Evolutionary conservation across 331 rosid genomes (phyloP), one percentile per base, ranked within the genome.

Genomic region (Ulmus americana): DNA sequence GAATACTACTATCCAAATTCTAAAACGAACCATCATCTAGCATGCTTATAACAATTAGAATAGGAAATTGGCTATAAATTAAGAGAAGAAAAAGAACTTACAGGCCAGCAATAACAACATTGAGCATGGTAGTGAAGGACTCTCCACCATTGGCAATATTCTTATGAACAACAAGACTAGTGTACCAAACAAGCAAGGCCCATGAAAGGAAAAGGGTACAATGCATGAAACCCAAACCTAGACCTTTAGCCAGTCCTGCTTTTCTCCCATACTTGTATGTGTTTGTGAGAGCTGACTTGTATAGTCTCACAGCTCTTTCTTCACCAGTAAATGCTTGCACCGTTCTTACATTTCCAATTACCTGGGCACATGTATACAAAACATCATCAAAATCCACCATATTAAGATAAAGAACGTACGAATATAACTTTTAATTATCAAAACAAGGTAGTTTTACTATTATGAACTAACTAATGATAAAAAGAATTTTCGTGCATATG

Each of bases 321-420:
- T 92, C 98, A 70, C 95, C 98, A 1, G 95, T 88, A 86, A 92
- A 92, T 72, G 98, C 98, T 76, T 92, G 98, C 0, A 92, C 98
- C 40, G 88, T 92, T 70, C 98, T 85, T 49, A 92, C 95, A 73
- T 92, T 92, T 18, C 95, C 96, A 42, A 91, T 82, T 39, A 91
- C 89, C 97, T 91, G 79, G 71, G 59, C 53, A 1, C 12, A 7
- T 10, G 6, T 3, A 28, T 18, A 58, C 22, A 10, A 10, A 39
- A 11, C 22, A 1, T 13, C 42, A 4, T 57, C 22, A 18, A 28
- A 28, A 28, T 28, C 35, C 35, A 28, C 35, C 35, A 28, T 28
- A 0, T 28, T 2, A 28, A 28, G 35, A 28, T 3, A 28, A 28
- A 28, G 35, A 28, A 28, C 3, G 35, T 28, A 28, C 35, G 35